phyloP scores from a whole-genome alignment of 768 basidiomycete genomes.

The Lanmaoa rubissima region DNA sequence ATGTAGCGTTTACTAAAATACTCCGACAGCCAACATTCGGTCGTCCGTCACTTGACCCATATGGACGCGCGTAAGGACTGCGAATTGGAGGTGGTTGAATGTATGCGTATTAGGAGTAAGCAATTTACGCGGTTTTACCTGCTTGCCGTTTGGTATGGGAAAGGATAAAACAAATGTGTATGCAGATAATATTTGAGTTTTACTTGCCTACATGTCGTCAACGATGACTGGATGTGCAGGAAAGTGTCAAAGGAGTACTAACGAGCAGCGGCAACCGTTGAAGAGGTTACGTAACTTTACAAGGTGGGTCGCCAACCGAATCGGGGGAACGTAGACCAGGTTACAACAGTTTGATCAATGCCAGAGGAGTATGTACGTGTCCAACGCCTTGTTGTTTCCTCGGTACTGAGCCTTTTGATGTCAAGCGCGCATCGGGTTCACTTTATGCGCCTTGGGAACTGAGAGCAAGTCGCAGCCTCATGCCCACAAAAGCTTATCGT shows the following conservation, averaged over 20 bases:
- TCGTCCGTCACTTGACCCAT: slow-evolving; percentile 30
- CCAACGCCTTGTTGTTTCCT: too few species aligned
- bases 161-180: background rate
- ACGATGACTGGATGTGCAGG: background rate
- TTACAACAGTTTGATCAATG: too few species aligned
- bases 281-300: background rate
- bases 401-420: too few species aligned
- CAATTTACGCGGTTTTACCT: background rate
- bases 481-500: too few species aligned
- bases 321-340: too few species aligned
- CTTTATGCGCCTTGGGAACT: too few species aligned
- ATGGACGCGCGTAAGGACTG: slow-evolving; percentile 21
- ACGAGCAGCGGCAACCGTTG: too few species aligned
- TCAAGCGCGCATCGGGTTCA: too few species aligned
- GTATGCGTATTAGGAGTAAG: background rate
- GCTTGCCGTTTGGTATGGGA: too few species aligned
- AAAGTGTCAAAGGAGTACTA: background rate
- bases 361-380: too few species aligned
- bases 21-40: slow-evolving; percentile 22
- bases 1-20: slow-evolving; percentile 1
- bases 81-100: background rate
- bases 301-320: too few species aligned
- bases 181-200: background rate
- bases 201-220: background rate
- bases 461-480: too few species aligned